Evolutionary conservation across 768 basidiomycete genomes (phyloP).

Genomic region (Candolleomyces efflorescens): DNA sequence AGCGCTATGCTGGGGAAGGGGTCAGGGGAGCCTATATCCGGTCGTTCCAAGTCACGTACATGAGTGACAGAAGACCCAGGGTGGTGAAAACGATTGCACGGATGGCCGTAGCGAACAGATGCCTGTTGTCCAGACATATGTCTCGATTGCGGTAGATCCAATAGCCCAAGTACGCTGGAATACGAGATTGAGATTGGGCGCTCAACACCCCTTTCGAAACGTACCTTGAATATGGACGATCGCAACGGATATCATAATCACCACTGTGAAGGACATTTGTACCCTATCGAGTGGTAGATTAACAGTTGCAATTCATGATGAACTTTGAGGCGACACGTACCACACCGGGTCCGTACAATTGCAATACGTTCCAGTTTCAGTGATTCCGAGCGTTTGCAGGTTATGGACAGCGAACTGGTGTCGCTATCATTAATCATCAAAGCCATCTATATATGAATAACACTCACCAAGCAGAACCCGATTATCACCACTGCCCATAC

Average conservation of each 20-base stretch:
- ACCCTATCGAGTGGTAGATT: conserved; percentile 12
- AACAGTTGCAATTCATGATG: neutral
- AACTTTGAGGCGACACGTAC: conserved; percentile 8
- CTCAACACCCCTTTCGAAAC: neutral
- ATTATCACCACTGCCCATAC: conserved; percentile 22
- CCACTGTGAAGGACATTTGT: conserved; percentile 22
- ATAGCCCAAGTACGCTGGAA: conserved; percentile 18
- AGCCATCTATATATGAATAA: neutral
- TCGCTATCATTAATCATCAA: neutral
- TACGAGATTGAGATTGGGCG: neutral
- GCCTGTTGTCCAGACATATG: conserved; percentile 10
- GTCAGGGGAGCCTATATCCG: neutral
- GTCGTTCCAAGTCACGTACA: conserved; percentile 12
- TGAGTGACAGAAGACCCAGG: conserved; percentile 21
- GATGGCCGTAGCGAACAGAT: conserved; percentile 19
- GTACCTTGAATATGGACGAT: conserved; percentile 21
- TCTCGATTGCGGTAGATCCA: conserved; percentile 21
- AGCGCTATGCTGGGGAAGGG: conserved; percentile 15
- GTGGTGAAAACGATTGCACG: conserved; percentile 27
- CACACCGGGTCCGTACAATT: conserved; percentile 17
- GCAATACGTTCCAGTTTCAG: conserved; percentile 27
- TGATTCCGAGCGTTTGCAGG: conserved; percentile 16
- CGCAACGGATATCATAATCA: conserved; percentile 15
- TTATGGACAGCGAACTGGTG: conserved; percentile 21
- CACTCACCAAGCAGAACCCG: conserved; percentile 19